Conservation (phyloP, 352 stramenopile species). For the Globisporangium recalcitrans region DNA sequence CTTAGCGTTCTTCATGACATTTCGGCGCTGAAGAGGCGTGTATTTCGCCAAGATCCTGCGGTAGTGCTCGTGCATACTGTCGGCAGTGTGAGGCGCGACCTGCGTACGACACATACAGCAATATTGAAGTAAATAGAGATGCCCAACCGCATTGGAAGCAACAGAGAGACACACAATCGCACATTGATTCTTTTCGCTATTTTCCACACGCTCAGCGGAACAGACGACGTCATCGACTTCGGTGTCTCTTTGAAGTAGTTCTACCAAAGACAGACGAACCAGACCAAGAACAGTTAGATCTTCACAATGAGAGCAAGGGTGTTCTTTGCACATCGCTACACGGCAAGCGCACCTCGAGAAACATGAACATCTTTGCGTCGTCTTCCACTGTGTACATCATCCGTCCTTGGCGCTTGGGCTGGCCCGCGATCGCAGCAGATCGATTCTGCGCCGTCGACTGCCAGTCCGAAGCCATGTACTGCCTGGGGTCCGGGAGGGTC, state of each 20-base stretch:
- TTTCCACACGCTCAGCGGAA: conserved; percentile 24
- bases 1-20: conserved; percentile 24
- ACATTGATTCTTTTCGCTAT: conserved; percentile 22
- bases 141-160: not conserved
- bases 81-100: conserved; percentile 29
- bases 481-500: conserved; percentile 21
- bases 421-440: conserved; percentile 3
- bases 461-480: conserved; percentile 29
- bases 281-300: not conserved
- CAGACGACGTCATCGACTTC: conserved; percentile 15
- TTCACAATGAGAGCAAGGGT: not conserved
- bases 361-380: conserved; percentile 46
- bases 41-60: conserved; percentile 35
- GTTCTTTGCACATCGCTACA: too few species aligned
- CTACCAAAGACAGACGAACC: not conserved
- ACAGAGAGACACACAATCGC: not conserved
- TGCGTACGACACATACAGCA: conserved; percentile 2
- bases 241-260: not conserved
- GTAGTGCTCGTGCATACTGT: conserved; percentile 59
- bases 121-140: not conserved
- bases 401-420: conserved; percentile 3
- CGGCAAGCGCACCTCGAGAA: conserved; percentile 20
- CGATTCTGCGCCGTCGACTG: not conserved
- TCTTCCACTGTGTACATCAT: conserved; percentile 35
- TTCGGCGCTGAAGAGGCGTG: conserved; percentile 30